Evolutionary conservation across 2,329 filamentous ascomycete genomes (phyloP).

Genomic region (Xylariaceae sp.): DNA sequence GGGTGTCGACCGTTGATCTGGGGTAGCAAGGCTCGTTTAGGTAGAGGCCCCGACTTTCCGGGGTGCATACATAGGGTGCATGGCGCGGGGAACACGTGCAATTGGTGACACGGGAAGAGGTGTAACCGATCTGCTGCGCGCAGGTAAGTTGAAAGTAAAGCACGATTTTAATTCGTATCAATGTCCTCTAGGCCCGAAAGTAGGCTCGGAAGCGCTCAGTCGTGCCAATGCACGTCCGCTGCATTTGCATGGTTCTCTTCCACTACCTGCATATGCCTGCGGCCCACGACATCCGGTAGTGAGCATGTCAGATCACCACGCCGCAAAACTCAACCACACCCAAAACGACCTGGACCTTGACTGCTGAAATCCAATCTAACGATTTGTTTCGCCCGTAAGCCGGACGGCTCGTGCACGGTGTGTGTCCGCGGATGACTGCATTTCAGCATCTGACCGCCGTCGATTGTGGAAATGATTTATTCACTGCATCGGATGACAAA

Average conservation of each 20-base stretch:
- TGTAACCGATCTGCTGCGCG: conserved; percentile 3
- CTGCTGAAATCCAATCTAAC: no score
- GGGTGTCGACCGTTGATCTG: background rate
- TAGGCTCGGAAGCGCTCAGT: background rate
- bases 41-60: conserved; percentile 6
- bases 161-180: no score
- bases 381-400: background rate
- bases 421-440: background rate
- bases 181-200: no score
- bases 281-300: background rate
- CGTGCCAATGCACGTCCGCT: no score
- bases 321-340: no score
- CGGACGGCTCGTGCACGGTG: background rate
- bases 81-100: conserved; percentile 6
- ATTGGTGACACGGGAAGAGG: conserved; percentile 6
- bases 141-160: no score
- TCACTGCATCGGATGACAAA: background rate
- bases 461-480: background rate
- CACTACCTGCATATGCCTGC: no score
- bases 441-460: background rate
- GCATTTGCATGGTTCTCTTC: no score
- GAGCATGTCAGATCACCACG: background rate
- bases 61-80: conserved; percentile 7
- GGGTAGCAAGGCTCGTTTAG: conserved; percentile 5
- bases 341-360: no score